Conservation (phyloP, 305 asterid species). For the Fraxinus albicans region DNA sequence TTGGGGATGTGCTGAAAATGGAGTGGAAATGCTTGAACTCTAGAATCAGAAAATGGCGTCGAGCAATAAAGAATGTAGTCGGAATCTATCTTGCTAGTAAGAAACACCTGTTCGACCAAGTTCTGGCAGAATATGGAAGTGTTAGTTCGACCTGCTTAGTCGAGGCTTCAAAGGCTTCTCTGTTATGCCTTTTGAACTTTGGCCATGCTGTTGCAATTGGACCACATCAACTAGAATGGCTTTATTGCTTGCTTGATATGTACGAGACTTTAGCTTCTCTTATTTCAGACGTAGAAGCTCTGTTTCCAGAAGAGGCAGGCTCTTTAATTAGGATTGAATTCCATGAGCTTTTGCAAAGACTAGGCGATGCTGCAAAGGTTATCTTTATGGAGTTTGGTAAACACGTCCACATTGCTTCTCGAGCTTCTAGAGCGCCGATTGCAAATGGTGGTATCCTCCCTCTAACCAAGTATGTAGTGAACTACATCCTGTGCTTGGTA, state of each 20-base stretch:
- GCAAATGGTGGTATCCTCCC: conserved; percentile 57
- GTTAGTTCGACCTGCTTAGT: conserved; percentile 40
- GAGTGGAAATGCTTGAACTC: conserved; percentile 57
- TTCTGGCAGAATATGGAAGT: conserved; percentile 42
- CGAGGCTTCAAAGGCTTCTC: conserved; percentile 55
- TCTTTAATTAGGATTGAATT: conserved; percentile 40
- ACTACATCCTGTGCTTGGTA: conserved; percentile 54
- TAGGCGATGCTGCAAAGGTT: conserved; percentile 48
- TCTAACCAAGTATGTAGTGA: conserved; percentile 58
- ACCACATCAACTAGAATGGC: conserved; percentile 59
- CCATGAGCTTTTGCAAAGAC: conserved; percentile 42
- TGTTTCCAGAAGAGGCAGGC: conserved; percentile 46
- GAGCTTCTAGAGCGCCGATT: conserved; percentile 38
- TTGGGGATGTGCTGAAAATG: conserved; percentile 66
- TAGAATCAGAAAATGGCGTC: conserved; percentile 56
- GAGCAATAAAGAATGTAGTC: conserved; percentile 41
- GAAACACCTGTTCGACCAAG: conserved; percentile 52
- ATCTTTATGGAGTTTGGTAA: conserved; percentile 46
- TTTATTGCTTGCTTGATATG: conserved; percentile 62
- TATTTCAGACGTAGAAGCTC: conserved; percentile 32
- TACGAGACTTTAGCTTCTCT: conserved; percentile 50
- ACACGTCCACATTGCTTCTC: conserved; percentile 29
- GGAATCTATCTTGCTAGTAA: conserved; percentile 42
- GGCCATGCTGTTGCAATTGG: conserved; percentile 66
- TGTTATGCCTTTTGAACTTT: conserved; percentile 53